Evolutionary conservation across 179 eudicot species (phyloP), one percentile per base, ranked within the genome.

Genomic region (Spergularia azorica): DNA sequence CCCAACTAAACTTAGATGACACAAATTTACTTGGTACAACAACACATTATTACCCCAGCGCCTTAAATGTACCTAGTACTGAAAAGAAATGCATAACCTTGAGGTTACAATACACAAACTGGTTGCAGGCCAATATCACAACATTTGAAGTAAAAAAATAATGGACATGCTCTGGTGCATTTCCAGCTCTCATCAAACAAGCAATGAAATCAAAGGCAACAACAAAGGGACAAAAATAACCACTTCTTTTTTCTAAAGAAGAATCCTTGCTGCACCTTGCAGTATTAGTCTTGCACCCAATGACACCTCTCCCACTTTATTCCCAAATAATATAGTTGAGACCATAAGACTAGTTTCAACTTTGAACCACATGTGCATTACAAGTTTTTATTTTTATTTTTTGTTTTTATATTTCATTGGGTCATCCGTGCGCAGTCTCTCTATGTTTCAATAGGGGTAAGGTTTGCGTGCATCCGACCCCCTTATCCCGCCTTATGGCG

Each of bases 261-360:
- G 83, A 67, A 76, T 77, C 79, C 69, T 83, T 79, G 76, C 63
- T 71, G 76, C 72, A 74, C 70, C 68, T 56, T 56, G 74, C 63
- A 55, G 48, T 55, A 71, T 55, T 26, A 54, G 74, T 36, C 26
- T 75, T 72, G 75, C 80, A 72, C 61, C 77, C 80, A 67, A 79
- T 76, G 72, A 79, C 83, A 72, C 80, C 70, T 66, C 66, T 52
- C 66, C 79, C 67, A 68, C 86, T 83, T 79, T 80, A 83, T 79
- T 83, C 80, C 70, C 70, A 57, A 78, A 67, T 59, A 41, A 39
- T 59, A 18, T 15, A 63, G 57, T 58, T 72, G 76, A 79, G 56
- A 67, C 77, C 74, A 69, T 72, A 75, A 83, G 63, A 76, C 69
- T 76, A 63, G 36, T 61, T 66, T 70, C 72, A 55, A 15, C 76